Evolutionary conservation across 352 stramenopile genomes (phyloP).

Genomic region (Pythium utonaiense): DNA sequence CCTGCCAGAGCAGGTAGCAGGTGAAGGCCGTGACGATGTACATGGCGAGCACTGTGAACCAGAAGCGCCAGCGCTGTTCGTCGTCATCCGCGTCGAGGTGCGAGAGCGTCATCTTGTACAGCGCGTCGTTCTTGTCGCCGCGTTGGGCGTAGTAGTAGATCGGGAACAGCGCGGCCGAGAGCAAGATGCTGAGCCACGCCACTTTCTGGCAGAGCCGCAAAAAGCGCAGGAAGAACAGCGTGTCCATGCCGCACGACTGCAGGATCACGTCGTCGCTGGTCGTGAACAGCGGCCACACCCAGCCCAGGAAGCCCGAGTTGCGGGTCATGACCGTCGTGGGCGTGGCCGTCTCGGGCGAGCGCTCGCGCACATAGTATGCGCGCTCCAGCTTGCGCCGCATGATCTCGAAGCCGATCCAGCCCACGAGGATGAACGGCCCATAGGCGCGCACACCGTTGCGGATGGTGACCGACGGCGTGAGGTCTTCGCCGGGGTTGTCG

Average conservation of each 20-base stretch:
- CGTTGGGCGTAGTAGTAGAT: constrained; percentile 68
- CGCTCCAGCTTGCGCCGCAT: constrained; percentile 47
- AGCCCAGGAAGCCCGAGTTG: constrained; percentile 38
- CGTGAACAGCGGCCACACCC: constrained; percentile 52
- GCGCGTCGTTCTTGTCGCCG: constrained; percentile 26
- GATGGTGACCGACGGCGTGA: constrained; percentile 65
- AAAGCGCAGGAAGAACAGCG: constrained; percentile 79
- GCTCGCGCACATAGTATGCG: constrained; percentile 77
- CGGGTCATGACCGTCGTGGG: constrained; percentile 35
- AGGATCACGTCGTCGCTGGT: constrained; percentile 68
- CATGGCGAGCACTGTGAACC: constrained; percentile 61
- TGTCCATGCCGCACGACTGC: constrained; percentile 71
- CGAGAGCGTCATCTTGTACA: constrained; percentile 73
- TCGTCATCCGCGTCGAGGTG: constrained; percentile 42
- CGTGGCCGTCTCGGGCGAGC: constrained; percentile 49
- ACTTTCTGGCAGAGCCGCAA: constrained; percentile 70
- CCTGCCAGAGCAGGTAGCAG: constrained; percentile 59
- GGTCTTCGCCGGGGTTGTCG: constrained; percentile 28
- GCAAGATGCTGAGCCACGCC: constrained; percentile 43
- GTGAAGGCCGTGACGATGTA: constrained; percentile 57
- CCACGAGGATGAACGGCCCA: constrained; percentile 53
- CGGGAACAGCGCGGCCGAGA: constrained; percentile 69
- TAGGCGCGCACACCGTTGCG: constrained; percentile 60
- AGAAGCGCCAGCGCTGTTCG: constrained; percentile 50
- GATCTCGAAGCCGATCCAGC: constrained; percentile 69